Conservation (phyloP, 2,329 filamentous ascomycete species). For the Epichloe brachyelytri region DNA sequence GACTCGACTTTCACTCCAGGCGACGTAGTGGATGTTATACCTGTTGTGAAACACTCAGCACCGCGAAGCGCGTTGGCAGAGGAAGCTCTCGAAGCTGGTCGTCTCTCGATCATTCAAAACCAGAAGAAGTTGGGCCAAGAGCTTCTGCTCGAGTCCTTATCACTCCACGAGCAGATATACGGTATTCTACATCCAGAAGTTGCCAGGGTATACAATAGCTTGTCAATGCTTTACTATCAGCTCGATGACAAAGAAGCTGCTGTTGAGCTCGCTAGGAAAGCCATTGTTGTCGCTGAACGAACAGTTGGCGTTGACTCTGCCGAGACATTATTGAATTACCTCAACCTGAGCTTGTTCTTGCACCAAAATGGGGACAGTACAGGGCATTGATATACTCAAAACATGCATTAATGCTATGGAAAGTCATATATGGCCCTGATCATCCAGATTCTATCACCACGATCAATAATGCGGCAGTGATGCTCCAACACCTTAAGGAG, state of each 20-base stretch:
- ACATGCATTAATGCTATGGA: conserved; percentile 91
- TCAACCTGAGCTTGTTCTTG: conserved; percentile 89
- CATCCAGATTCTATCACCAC: conserved; percentile 98
- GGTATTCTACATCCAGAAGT: conserved; percentile 95
- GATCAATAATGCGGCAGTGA: conserved; percentile 96
- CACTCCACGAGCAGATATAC: conserved; percentile 96
- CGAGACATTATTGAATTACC: conserved; percentile 88
- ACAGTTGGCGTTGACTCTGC: conserved; percentile 88
- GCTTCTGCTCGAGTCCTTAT: conserved; percentile 86
- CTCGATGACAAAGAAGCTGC: conserved; percentile 96
- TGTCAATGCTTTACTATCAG: conserved; percentile 94
- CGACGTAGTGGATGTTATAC: conserved; percentile 86
- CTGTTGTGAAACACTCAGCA: conserved; percentile 85
- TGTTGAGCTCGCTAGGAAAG: conserved; percentile 89
- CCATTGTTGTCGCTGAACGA: conserved; percentile 88
- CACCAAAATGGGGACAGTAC: conserved; percentile 86
- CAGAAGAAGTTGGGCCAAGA: conserved; percentile 95
- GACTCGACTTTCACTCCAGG: conserved; percentile 56
- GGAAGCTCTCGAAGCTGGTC: conserved; percentile 88
- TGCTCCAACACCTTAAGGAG: conserved; percentile 90
- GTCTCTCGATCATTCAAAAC: conserved; percentile 88
- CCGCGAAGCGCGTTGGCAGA: conserved; percentile 85
- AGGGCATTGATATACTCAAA: conserved; percentile 76
- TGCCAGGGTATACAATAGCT: conserved; percentile 82
- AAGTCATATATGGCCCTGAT: conserved; percentile 84